Conservation (phyloP, 305 asterid genomes). For the Andrographis paniculata region DNA sequence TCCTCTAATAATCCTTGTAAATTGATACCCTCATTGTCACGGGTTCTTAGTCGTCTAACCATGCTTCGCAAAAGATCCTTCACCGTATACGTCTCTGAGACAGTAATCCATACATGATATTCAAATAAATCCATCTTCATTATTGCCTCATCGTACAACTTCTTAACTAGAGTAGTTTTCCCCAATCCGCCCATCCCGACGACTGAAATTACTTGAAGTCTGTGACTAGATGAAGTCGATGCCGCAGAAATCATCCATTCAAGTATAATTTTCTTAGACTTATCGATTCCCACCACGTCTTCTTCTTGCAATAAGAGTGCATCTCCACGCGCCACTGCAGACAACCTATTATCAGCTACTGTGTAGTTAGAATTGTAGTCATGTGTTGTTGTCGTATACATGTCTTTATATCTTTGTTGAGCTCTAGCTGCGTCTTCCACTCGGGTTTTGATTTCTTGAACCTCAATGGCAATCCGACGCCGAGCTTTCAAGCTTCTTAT, state of each 20-base stretch:
- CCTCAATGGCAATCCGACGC: background rate
- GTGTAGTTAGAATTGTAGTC: background rate
- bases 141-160: background rate
- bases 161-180: conserved; percentile 1
- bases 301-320: conserved; percentile 27
- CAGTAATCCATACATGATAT: conserved; percentile 6
- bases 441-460: background rate
- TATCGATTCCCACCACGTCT: conserved; percentile 26
- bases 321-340: conserved; percentile 21
- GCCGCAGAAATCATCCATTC: no score
- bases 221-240: no score
- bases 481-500: conserved; percentile 4
- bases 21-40: background rate
- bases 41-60: conserved; percentile 9
- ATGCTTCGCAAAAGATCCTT: conserved; percentile 2
- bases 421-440: background rate
- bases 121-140: background rate
- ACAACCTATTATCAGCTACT: background rate
- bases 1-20: background rate
- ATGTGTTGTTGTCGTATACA: background rate
- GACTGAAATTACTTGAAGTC: conserved; percentile 7
- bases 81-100: background rate
- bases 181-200: background rate
- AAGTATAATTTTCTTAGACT: conserved; percentile 14
- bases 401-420: background rate